Percentiles rank a stretch among this genome's conserved stretches.
phyloP scores from a whole-genome alignment of 805 yeast genomes.

The Torulaspora delbrueckii region DNA sequence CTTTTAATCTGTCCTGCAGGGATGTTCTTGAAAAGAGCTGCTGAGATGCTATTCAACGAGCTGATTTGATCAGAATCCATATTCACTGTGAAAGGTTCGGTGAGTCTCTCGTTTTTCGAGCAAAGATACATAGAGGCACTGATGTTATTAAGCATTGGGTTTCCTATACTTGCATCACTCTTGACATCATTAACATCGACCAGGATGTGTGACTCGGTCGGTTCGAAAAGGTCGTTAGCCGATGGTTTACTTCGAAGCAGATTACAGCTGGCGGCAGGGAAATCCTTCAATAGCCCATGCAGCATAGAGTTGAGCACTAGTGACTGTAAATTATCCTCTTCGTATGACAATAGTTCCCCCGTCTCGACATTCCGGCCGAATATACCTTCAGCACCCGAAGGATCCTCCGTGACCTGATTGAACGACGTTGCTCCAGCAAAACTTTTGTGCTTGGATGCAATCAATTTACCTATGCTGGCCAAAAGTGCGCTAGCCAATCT shows the following conservation, averaged over 20 bases:
- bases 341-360: slow-evolving; percentile 50
- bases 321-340: slow-evolving; percentile 45
- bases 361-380: slow-evolving; percentile 56
- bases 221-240: slow-evolving; percentile 43
- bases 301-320: slow-evolving; percentile 65
- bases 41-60: slow-evolving; percentile 63
- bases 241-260: slow-evolving; percentile 41
- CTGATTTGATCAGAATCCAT: slow-evolving; percentile 54
- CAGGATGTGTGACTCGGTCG: slow-evolving; percentile 55
- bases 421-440: slow-evolving; percentile 23
- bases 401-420: slow-evolving; percentile 36
- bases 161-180: slow-evolving; percentile 51
- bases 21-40: slow-evolving; percentile 73
- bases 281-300: slow-evolving; percentile 67
- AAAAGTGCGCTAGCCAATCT: slow-evolving; percentile 50
- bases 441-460: slow-evolving; percentile 42
- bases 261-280: slow-evolving; percentile 46
- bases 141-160: slow-evolving; percentile 61
- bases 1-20: slow-evolving; percentile 54
- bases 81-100: slow-evolving; percentile 74
- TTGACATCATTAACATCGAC: slow-evolving; percentile 71
- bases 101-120: slow-evolving; percentile 55
- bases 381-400: slow-evolving; percentile 62
- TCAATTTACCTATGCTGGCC: slow-evolving; percentile 55
- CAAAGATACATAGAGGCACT: slow-evolving; percentile 69